A percentile compares a stretch with the other conserved stretches of the same genome.
Conservation (phyloP, 2,329 filamentous ascomycete genomes). For the Ceratocystiopsis brevicomis region DNA sequence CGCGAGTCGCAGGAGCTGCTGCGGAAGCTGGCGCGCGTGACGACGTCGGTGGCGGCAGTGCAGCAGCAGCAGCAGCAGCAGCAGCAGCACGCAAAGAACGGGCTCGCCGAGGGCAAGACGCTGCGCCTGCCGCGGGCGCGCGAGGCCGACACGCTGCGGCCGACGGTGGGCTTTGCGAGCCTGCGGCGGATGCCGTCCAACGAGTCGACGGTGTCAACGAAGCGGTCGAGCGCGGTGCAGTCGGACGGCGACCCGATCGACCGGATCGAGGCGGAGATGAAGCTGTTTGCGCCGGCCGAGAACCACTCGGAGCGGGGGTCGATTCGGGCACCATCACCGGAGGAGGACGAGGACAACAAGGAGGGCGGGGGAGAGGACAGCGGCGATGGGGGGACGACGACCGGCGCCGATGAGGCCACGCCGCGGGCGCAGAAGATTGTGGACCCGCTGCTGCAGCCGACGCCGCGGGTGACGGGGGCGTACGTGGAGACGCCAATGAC, state of each 20-base stretch:
- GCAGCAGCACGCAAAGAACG: neutral
- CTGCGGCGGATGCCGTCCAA: slow-evolving; percentile 24
- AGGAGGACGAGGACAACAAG: slow-evolving; percentile 16
- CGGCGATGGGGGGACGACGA: neutral
- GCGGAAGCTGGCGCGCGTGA: slow-evolving; percentile 26
- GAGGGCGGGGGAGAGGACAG: slow-evolving; percentile 8
- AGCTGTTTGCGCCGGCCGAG: slow-evolving; percentile 34
- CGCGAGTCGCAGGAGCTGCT: slow-evolving; percentile 30
- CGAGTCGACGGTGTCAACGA: slow-evolving; percentile 25
- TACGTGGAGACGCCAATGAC: slow-evolving; percentile 38
- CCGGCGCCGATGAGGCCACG: slow-evolving; percentile 15
- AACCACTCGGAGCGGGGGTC: slow-evolving; percentile 38
- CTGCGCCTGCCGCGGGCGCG: slow-evolving; percentile 12
- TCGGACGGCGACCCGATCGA: slow-evolving; percentile 37
- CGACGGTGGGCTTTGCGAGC: slow-evolving; percentile 27
- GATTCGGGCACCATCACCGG: slow-evolving; percentile 29
- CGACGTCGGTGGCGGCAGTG: slow-evolving; percentile 1
- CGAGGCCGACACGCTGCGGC: slow-evolving; percentile 9
- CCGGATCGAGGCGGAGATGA: slow-evolving; percentile 36
- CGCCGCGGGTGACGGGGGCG: slow-evolving; percentile 34
- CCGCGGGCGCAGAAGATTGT: slow-evolving; percentile 23
- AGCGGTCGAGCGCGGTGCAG: slow-evolving; percentile 25
- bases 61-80: neutral
- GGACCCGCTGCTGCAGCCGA: slow-evolving; percentile 30
- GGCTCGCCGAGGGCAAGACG: neutral